Evolutionary conservation across 305 asterid species (phyloP).

Genomic region (Fraxinus xanthoxyloides): DNA sequence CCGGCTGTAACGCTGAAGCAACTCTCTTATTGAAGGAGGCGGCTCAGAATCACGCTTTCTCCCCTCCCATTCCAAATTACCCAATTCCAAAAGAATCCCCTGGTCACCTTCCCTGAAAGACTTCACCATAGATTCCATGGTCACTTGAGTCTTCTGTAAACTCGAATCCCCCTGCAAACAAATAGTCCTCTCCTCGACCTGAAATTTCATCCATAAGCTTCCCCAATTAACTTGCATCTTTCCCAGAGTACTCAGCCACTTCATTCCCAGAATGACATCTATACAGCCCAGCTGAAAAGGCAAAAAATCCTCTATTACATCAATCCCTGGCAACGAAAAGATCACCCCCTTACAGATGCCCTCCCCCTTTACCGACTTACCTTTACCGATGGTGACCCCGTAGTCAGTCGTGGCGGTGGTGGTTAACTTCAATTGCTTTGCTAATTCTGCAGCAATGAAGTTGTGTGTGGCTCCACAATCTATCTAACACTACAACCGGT

Average conservation of each 20-base stretch:
- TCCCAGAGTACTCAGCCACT: background rate
- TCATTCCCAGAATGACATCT: background rate
- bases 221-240: background rate
- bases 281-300: background rate
- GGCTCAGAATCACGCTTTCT: accelerated
- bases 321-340: background rate
- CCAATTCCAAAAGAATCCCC: too few relatives aligned
- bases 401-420: too few relatives aligned
- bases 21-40: accelerated
- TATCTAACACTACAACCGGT: background rate
- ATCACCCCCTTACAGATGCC: background rate
- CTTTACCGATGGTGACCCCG: too few relatives aligned
- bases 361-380: background rate
- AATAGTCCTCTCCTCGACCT: background rate
- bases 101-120: background rate
- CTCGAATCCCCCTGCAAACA: background rate
- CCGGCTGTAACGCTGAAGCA: background rate
- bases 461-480: background rate
- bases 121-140: background rate
- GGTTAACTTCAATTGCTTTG: too few relatives aligned
- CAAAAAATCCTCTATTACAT: background rate
- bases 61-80: background rate
- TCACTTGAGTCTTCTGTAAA: background rate
- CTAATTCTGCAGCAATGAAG: too few relatives aligned
- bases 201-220: background rate